These are phyloP conservation scores for Diaporthe vaccinii DNA, from an alignment of 2,329 filamentous ascomycete species.

Conservation along the genomic window DNA sequence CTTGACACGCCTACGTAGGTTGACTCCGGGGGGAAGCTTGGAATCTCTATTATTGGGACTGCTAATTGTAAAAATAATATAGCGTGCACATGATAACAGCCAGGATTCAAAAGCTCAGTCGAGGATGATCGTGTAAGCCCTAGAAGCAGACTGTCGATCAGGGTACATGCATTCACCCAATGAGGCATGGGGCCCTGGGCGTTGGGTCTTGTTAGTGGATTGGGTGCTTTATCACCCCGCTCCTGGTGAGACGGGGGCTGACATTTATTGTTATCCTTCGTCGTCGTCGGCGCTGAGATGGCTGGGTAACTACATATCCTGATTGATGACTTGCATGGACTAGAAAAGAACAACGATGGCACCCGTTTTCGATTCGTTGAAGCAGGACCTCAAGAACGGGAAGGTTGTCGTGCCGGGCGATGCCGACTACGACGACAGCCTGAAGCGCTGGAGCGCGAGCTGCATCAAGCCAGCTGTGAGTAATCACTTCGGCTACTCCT, in stretches of 20 bases:
- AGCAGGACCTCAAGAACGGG: constrained; percentile 14
- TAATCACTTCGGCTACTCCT: background rate
- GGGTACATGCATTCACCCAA: background rate
- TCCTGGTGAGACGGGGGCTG: background rate
- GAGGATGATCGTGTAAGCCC: background rate
- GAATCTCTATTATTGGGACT: too few species aligned
- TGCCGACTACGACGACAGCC: constrained; percentile 50
- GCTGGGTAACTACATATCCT: background rate
- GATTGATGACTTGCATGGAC: background rate
- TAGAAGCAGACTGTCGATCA: background rate
- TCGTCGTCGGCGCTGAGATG: background rate
- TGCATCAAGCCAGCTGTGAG: constrained; percentile 52
- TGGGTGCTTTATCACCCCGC: constrained; percentile 1
- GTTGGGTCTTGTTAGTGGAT: background rate
- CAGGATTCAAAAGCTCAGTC: too few species aligned
- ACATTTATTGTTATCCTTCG: background rate
- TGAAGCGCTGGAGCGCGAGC: constrained; percentile 54
- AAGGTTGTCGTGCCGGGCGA: constrained; percentile 28
- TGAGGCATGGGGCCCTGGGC: background rate
- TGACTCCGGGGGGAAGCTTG: too few species aligned
- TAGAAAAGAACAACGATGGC: background rate
- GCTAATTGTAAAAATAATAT: too few species aligned
- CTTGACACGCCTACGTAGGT: too few species aligned
- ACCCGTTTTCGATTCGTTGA: background rate
- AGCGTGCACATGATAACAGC: too few species aligned